Conservation (phyloP, 2,329 filamentous ascomycete species). For the Colletotrichum truncatum region DNA sequence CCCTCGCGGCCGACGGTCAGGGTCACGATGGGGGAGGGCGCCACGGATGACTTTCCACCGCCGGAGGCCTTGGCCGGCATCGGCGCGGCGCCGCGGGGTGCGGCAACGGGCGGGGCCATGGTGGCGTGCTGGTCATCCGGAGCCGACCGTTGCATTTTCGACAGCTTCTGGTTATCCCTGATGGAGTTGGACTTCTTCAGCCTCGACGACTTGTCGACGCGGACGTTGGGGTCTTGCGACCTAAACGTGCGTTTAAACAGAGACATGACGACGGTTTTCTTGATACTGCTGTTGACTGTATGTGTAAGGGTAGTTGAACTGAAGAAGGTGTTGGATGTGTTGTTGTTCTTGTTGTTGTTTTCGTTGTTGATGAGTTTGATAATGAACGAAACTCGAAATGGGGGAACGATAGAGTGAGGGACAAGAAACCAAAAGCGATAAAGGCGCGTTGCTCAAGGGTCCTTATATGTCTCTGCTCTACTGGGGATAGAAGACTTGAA, state of each 20-base stretch:
- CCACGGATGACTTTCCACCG: constrained; percentile 36
- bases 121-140: constrained; percentile 60
- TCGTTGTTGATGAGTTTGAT: constrained; percentile 10
- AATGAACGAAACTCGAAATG: constrained; percentile 32
- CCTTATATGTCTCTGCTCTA: constrained; percentile 27
- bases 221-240: constrained; percentile 71
- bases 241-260: constrained; percentile 90
- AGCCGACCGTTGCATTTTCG: constrained; percentile 87
- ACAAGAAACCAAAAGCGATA: constrained; percentile 45
- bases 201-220: constrained; percentile 88
- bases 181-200: constrained; percentile 68
- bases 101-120: constrained; percentile 42
- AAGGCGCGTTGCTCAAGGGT: constrained; percentile 21
- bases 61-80: constrained; percentile 54
- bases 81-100: constrained; percentile 52
- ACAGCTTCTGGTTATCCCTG: constrained; percentile 81
- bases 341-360: constrained; percentile 8
- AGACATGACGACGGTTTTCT: constrained; percentile 60
- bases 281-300: not conserved
- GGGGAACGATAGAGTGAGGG: constrained; percentile 37
- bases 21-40: constrained; percentile 81
- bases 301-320: constrained; percentile 15
- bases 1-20: constrained; percentile 85
- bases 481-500: constrained; percentile 39
- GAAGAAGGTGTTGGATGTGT: constrained; percentile 5